These are phyloP conservation scores for Ogataea thermomethanolica DNA, from an alignment of 805 yeast genomes.

Conservation along the genomic window DNA sequence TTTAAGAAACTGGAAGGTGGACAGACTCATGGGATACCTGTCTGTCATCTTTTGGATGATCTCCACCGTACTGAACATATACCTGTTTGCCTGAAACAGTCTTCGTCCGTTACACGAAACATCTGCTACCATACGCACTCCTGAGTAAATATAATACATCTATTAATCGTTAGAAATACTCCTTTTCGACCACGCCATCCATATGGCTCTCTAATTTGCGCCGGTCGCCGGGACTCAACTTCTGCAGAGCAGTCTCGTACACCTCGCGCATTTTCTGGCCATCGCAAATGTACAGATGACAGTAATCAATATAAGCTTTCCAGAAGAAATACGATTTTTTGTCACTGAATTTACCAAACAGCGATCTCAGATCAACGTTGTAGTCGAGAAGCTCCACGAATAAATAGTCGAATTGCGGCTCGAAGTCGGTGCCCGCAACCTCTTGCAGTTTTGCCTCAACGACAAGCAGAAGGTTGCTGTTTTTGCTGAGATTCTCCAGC, in stretches of 20 bases:
- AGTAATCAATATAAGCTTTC: slow-evolving; percentile 24
- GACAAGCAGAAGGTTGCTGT: slow-evolving; percentile 30
- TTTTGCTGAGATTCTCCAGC: slow-evolving; percentile 36
- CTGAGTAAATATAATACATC: no score
- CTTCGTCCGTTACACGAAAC: no score
- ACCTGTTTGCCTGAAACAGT: slow-evolving; percentile 1
- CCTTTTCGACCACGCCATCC: slow-evolving; percentile 5
- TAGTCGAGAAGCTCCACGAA: slow-evolving; percentile 34
- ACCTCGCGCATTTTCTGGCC: slow-evolving; percentile 6
- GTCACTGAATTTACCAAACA: slow-evolving; percentile 28
- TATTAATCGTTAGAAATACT: slow-evolving; percentile 6
- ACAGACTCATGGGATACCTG: slow-evolving; percentile 37
- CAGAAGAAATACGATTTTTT: slow-evolving; percentile 24
- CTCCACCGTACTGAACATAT: slow-evolving; percentile 19
- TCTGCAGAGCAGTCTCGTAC: slow-evolving; percentile 5
- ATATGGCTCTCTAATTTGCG: slow-evolving; percentile 1
- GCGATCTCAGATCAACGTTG: slow-evolving; percentile 16
- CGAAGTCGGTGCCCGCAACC: slow-evolving; percentile 23
- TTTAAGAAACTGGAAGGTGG: slow-evolving; percentile 43
- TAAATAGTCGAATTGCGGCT: slow-evolving; percentile 34
- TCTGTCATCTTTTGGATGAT: slow-evolving; percentile 32
- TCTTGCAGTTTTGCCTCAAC: slow-evolving; percentile 28
- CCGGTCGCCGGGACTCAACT: neutral
- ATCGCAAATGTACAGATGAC: slow-evolving; percentile 17
- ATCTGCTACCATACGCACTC: no score